Evolutionary conservation across 257 asterid genomes (phyloP).

Genomic region (Nicotiana paniculata): DNA sequence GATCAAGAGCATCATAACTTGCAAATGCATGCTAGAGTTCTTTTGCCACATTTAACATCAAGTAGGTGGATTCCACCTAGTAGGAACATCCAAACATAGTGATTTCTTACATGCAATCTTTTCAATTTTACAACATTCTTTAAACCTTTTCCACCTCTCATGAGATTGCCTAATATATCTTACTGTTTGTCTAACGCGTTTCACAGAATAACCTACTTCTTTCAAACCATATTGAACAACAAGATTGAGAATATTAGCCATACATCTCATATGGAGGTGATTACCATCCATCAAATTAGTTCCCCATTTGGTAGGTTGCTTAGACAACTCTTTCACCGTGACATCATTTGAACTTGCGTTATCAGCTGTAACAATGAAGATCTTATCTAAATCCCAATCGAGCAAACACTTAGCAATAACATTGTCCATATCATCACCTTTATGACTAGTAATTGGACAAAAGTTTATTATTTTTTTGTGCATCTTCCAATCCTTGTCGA

Average conservation of each 20-base stretch:
- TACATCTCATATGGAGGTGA: not conserved
- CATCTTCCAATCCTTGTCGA: not conserved
- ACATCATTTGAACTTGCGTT: not conserved
- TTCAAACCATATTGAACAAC: not conserved
- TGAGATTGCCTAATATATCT: slow-evolving; percentile 11
- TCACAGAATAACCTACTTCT: not conserved
- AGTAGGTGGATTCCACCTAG: not conserved
- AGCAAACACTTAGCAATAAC: not conserved
- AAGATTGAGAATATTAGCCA: not conserved
- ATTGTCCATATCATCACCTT: not conserved
- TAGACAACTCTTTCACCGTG: not conserved
- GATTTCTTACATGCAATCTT: not conserved
- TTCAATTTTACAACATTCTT: not conserved
- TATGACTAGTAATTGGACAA: slow-evolving; percentile 10
- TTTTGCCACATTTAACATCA: not conserved
- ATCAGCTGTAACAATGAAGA: not conserved
- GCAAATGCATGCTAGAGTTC: not conserved
- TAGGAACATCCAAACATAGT: not conserved
- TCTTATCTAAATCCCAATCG: not conserved
- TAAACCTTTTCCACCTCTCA: not conserved
- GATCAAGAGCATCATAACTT: not conserved
- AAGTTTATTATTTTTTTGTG: not conserved
- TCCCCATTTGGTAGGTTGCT: not conserved
- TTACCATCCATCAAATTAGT: not conserved
- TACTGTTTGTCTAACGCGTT: not conserved